Evolutionary conservation across 345 rosid species (phyloP).

Genomic region (Angophora floribunda): DNA sequence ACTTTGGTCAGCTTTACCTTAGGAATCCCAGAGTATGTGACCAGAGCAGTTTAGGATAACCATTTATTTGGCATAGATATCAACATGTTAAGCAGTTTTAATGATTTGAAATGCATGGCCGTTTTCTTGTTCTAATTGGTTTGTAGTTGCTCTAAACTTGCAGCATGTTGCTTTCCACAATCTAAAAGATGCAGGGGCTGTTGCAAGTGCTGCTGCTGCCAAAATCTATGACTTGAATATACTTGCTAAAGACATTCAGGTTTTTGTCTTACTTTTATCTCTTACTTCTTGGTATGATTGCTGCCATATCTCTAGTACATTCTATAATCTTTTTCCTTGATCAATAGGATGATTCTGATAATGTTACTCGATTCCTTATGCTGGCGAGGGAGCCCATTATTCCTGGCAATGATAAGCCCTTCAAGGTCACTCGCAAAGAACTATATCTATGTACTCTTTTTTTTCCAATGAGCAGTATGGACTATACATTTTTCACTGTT

Average conservation of each 20-base stretch:
- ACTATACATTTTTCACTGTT: not conserved
- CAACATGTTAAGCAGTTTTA: not conserved
- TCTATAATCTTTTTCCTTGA: not conserved
- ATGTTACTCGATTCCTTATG: slow-evolving; percentile 90
- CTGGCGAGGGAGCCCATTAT: slow-evolving; percentile 98
- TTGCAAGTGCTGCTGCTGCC: slow-evolving; percentile 89
- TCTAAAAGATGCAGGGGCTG: slow-evolving; percentile 71
- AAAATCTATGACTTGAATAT: slow-evolving; percentile 73
- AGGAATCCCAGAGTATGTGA: not conserved
- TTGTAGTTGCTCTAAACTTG: not conserved
- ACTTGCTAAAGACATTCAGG: slow-evolving; percentile 94
- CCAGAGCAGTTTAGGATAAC: not conserved
- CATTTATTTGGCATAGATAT: not conserved
- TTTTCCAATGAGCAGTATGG: not conserved
- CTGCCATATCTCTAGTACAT: not conserved
- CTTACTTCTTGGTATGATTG: not conserved
- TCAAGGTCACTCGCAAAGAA: slow-evolving; percentile 49
- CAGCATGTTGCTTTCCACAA: slow-evolving; percentile 66
- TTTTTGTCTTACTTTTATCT: slow-evolving; percentile 3
- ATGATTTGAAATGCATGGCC: not conserved
- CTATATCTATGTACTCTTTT: not conserved
- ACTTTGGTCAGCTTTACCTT: not conserved
- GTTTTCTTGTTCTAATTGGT: not conserved
- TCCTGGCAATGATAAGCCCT: slow-evolving; percentile 76
- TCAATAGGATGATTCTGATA: slow-evolving; percentile 71